phyloP scores from a whole-genome alignment of 108 stramenopile genomes.

The Stephanodiscus triporus region DNA sequence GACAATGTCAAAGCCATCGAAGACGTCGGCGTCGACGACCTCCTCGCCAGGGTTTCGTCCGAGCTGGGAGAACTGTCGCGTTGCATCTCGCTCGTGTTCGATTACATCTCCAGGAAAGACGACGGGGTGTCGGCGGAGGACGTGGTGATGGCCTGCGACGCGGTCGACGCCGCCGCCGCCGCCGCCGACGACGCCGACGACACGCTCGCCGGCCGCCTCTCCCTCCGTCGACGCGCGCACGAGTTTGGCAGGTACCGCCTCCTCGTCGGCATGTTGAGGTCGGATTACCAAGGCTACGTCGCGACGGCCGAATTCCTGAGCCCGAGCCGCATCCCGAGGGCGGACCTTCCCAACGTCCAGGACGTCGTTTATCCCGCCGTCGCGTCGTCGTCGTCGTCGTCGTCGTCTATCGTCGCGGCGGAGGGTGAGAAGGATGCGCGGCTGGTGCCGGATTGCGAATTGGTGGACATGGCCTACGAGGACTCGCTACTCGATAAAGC shows the following conservation, averaged over 20 bases:
- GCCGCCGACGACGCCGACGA: background rate
- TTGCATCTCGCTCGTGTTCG: conserved; percentile 20
- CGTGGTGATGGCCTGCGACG: conserved; percentile 72
- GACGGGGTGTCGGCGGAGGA: conserved; percentile 47
- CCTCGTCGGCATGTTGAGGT: conserved; percentile 60
- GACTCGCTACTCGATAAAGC: conserved; percentile 66
- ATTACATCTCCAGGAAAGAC: conserved; percentile 32
- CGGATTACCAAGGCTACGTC: conserved; percentile 75
- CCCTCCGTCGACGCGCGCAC: conserved; percentile 53
- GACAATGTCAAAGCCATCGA: too few relatives aligned
- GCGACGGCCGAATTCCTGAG: conserved; percentile 77
- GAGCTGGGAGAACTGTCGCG: conserved; percentile 26
- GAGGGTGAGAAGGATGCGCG: conserved; percentile 14
- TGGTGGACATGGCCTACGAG: conserved; percentile 62
- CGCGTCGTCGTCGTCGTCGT: conserved; percentile 2
- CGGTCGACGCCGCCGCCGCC: conserved; percentile 46
- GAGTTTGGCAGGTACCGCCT: conserved; percentile 72
- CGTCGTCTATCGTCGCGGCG: background rate
- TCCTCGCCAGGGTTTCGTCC: background rate
- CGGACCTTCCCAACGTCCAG: conserved; percentile 75
- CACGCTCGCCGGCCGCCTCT: conserved; percentile 17
- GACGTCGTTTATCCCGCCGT: conserved; percentile 53
- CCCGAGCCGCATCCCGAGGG: conserved; percentile 69
- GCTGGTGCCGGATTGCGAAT: conserved; percentile 73
- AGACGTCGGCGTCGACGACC: background rate